Evolutionary conservation across 2,329 filamentous ascomycete genomes (phyloP), one percentile per base, ranked within the genome.

Genomic region (Paracorniculantispora psalliotae): DNA sequence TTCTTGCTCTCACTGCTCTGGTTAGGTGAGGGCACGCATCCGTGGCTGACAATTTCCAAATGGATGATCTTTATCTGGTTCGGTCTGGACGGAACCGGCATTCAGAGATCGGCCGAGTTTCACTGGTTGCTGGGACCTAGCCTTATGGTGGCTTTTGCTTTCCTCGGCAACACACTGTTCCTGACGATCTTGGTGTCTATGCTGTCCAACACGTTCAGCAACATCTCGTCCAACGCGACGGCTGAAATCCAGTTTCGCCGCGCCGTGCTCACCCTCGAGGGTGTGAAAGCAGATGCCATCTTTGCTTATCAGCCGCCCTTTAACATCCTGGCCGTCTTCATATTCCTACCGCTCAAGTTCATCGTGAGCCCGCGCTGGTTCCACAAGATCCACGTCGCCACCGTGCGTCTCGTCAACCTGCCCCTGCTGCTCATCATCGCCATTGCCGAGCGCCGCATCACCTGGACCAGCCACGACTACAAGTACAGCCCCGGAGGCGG

Each of bases 21-120:
- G 90, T 82, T 96, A 9, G 85, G 85, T 61, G 81, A 89, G 63
- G 86, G 84, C 21, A 72, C 74, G 1, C 85, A 88, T 56, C 75
- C 81, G 54, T 57, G 54, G 54, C 72, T 86, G 4, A 90, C 87
- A 1, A 92, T 94, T 62, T 85, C 85, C 47, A 92, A 92, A 72
- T 96, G 91, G 91, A 93, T 96, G 90, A 82, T 94, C 1, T 94
- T 89, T 82, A 92, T 96, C 63, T 96, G 91, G 91, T 94, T 96
- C 68, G 91, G 91, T 2, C 82, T 96, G 1, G 91, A 94, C 66
- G 91, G 83, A 7, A 85, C 81, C 3, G 84, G 84, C 8, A 85
- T 87, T 44, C 78, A 84, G 50, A 72, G 78, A 63, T 83, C 83
- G 59, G 79, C 82, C 23, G 84, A 90, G 59, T 91, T 94, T 67